phyloP scores from a whole-genome alignment of 306 rosid species.

The Corylus heterophylla region DNA sequence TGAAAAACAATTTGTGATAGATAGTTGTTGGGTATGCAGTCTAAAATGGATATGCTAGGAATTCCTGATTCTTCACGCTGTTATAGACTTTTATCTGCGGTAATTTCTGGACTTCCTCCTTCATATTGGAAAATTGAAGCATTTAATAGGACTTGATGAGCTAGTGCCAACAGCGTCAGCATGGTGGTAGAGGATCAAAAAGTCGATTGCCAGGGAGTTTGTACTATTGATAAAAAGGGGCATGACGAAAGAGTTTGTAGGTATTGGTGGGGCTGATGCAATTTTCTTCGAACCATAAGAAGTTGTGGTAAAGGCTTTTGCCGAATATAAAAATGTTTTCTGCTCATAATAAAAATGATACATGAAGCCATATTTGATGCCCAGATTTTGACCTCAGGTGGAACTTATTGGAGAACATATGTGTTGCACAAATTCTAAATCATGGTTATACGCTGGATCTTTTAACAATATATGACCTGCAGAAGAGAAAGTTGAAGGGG shows the following conservation, averaged over 20 bases:
- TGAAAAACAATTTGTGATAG: not conserved
- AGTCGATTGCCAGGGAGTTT: not conserved
- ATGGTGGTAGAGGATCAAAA: not conserved
- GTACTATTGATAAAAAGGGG: not conserved
- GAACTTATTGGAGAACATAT: not conserved
- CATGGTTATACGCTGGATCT: not conserved
- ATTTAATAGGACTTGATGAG: not conserved
- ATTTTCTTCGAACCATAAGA: not conserved
- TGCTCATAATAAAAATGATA: not conserved
- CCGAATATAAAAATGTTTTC: not conserved
- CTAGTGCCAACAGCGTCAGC: not conserved
- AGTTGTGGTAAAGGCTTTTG: not conserved
- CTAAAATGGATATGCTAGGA: not conserved
- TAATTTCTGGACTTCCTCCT: not conserved
- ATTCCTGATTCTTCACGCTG: conserved; percentile 1
- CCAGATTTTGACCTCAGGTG: not conserved
- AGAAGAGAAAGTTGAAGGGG: not conserved
- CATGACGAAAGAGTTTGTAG: not conserved
- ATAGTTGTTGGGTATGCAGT: not conserved
- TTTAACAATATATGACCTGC: not conserved
- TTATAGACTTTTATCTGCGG: not conserved
- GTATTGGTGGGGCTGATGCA: not conserved
- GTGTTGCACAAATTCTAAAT: not conserved
- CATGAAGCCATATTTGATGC: not conserved
- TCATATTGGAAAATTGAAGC: not conserved